These are phyloP conservation scores for Cucumis melo DNA, from an alignment of 306 rosid genomes.

Conservation along the genomic window DNA sequence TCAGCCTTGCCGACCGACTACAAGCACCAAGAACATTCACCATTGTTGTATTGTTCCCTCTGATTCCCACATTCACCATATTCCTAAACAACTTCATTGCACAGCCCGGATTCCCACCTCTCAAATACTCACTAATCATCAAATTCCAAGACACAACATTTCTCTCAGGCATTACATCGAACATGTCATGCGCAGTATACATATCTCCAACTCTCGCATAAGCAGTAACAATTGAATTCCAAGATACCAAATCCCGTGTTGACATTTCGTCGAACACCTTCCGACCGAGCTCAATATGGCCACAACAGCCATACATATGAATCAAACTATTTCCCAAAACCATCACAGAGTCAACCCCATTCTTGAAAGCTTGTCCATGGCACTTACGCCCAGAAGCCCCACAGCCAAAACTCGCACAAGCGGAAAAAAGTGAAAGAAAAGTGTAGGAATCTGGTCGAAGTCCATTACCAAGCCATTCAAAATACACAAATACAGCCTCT, in stretches of 20 bases:
- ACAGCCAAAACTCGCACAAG: slow-evolving; percentile 36
- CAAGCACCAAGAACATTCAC: slow-evolving; percentile 45
- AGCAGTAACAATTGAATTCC: slow-evolving; percentile 48
- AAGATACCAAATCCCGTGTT: slow-evolving; percentile 39
- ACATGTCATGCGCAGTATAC: slow-evolving; percentile 29
- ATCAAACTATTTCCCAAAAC: slow-evolving; percentile 50
- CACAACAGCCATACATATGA: slow-evolving; percentile 49
- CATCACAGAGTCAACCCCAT: slow-evolving; percentile 33
- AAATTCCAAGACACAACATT: slow-evolving; percentile 55
- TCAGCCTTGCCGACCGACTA: slow-evolving; percentile 41
- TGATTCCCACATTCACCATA: slow-evolving; percentile 35
- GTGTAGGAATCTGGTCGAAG: slow-evolving; percentile 44
- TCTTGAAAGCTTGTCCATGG: slow-evolving; percentile 50
- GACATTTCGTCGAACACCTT: slow-evolving; percentile 38
- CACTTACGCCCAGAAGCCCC: slow-evolving; percentile 31
- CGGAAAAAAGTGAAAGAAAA: slow-evolving; percentile 37
- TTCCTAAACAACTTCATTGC: slow-evolving; percentile 48
- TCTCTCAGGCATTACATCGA: slow-evolving; percentile 45
- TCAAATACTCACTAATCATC: slow-evolving; percentile 45
- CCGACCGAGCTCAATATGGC: slow-evolving; percentile 22
- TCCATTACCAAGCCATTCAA: slow-evolving; percentile 20
- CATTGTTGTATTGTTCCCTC: slow-evolving; percentile 35
- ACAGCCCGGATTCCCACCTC: slow-evolving; percentile 47
- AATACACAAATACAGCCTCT: slow-evolving; percentile 29
- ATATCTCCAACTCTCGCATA: slow-evolving; percentile 24